Conservation (phyloP, 192 early-diverging fungal genomes). For the Coemansia sp. region DNA sequence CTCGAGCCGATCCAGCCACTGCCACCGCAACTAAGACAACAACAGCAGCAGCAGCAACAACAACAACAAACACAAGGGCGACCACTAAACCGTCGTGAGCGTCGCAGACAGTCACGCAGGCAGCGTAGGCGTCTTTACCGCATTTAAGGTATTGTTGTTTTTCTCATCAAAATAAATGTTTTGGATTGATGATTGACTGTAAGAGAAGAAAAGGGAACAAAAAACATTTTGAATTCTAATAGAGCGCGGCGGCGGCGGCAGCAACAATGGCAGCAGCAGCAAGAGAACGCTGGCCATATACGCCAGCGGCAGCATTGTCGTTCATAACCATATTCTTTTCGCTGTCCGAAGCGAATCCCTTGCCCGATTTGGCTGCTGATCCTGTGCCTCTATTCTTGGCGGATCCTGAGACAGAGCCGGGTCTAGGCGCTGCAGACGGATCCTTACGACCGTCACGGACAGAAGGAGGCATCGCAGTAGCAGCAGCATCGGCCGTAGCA, state of each 20-base stretch:
- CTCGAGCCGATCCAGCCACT: not conserved
- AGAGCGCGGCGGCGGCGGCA: not conserved
- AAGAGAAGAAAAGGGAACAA: not conserved
- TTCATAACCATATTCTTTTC: conserved; percentile 13
- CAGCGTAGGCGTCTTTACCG: not conserved
- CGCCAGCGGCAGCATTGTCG: not conserved
- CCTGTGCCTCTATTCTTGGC: not conserved
- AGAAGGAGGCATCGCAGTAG: not conserved
- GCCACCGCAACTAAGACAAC: not conserved
- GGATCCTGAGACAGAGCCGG: not conserved
- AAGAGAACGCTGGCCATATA: not conserved
- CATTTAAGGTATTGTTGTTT: not conserved
- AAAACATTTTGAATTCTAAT: not conserved
- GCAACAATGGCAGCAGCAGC: not conserved
- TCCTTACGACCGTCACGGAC: not conserved
- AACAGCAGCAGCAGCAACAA: not conserved
- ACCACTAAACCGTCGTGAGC: not conserved
- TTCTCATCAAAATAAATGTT: no score
- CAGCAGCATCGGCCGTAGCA: not conserved
- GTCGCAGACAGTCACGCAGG: not conserved
- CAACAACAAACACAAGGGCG: not conserved
- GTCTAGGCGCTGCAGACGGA: not conserved
- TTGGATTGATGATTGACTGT: no score
- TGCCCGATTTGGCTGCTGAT: conserved; percentile 1
- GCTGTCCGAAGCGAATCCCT: conserved; percentile 5